phyloP scores from a whole-genome alignment of 108 stramenopile species.

The Conticribra weissflogii region DNA sequence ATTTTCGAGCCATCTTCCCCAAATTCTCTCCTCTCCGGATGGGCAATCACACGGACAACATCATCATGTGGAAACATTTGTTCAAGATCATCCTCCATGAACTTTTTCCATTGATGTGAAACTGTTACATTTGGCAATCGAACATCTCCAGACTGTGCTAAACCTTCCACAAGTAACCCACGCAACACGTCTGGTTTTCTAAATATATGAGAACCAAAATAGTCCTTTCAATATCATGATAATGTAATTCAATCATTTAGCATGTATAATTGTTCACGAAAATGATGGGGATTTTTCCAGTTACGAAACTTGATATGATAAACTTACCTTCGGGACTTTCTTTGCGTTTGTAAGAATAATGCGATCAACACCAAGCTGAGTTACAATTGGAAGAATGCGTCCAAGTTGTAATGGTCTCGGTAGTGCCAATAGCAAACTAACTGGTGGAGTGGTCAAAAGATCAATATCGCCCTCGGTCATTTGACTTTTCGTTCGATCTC shows the following conservation, averaged over 20 bases:
- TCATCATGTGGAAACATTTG: conserved; percentile 62
- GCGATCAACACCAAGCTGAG: conserved; percentile 87
- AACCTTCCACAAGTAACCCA: conserved; percentile 74
- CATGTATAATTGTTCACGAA: no score
- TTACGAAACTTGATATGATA: not conserved
- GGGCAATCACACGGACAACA: conserved; percentile 77
- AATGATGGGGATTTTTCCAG: no score
- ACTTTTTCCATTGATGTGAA: conserved; percentile 45
- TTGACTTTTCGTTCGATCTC: not conserved
- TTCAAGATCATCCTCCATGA: conserved; percentile 69
- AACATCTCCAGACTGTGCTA: conserved; percentile 80
- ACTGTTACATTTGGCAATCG: conserved; percentile 64
- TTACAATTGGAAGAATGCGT: conserved; percentile 88
- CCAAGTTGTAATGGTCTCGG: conserved; percentile 88
- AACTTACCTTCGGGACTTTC: conserved; percentile 70
- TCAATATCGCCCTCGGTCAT: conserved; percentile 12
- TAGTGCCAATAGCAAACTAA: conserved; percentile 86
- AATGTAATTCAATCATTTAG: no score
- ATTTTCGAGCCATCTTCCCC: conserved; percentile 8
- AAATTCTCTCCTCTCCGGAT: conserved; percentile 63
- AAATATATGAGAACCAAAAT: conserved; percentile 92
- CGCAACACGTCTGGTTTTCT: conserved; percentile 67
- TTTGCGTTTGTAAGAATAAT: conserved; percentile 67
- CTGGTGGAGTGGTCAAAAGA: conserved; percentile 25
- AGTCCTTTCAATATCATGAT: no score